A percentile compares a stretch with the other conserved stretches of the same genome.
Evolutionary conservation across 192 early-diverging fungal species (phyloP).

Genomic region (Phlyctochytrium bullatum): DNA sequence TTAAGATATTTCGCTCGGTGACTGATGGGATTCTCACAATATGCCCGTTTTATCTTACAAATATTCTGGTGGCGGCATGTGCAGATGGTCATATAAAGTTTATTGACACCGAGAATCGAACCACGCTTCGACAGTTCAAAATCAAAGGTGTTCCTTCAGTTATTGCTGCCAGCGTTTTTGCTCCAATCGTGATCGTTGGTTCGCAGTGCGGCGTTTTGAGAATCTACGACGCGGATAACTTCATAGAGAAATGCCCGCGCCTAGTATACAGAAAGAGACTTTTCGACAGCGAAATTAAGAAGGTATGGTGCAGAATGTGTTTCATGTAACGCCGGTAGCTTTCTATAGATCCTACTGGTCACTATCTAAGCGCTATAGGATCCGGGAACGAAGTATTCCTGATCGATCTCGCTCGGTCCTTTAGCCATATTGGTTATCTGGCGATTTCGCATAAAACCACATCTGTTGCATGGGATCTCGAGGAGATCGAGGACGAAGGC

Average conservation of each 20-base stretch:
- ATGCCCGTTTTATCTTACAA: constrained; percentile 17
- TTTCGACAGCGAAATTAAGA: constrained; percentile 13
- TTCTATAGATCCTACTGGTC: constrained; percentile 40
- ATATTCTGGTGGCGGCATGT: constrained; percentile 25
- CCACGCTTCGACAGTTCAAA: not conserved
- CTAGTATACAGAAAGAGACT: constrained; percentile 33
- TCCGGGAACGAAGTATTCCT: constrained; percentile 21
- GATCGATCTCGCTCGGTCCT: constrained; percentile 27
- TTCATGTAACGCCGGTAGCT: constrained; percentile 25
- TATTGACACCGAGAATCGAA: constrained; percentile 29
- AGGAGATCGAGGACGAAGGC: constrained; percentile 31
- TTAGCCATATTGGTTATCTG: constrained; percentile 32
- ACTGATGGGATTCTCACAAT: too few species aligned
- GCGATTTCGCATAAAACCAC: constrained; percentile 1
- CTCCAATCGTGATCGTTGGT: constrained; percentile 35
- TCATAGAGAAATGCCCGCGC: constrained; percentile 7
- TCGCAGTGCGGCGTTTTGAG: constrained; percentile 34
- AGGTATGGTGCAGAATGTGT: constrained; percentile 12
- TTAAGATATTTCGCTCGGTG: too few species aligned
- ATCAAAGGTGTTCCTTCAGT: not conserved
- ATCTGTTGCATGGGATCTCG: constrained; percentile 36
- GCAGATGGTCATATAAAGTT: constrained; percentile 18
- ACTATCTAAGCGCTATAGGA: constrained; percentile 29
- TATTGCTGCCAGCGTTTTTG: constrained; percentile 21
- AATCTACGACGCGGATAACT: constrained; percentile 27